These are phyloP conservation scores for Leishmania turanica DNA, from an alignment of 208 protist genomes.

Conservation along the genomic window DNA sequence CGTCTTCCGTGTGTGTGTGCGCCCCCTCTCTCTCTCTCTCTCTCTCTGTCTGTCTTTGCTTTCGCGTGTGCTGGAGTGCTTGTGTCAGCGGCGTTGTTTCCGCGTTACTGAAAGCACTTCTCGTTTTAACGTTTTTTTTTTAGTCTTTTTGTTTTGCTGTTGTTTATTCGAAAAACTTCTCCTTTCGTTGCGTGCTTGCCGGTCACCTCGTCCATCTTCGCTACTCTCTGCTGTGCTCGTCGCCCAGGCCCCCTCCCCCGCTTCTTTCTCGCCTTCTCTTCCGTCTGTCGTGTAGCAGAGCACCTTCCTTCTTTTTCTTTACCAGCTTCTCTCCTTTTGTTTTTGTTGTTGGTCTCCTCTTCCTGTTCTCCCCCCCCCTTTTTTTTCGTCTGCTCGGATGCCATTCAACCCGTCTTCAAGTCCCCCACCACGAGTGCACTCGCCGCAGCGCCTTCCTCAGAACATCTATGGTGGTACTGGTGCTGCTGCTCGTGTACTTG, in stretches of 20 bases:
- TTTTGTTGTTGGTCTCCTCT: background rate
- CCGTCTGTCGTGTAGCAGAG: background rate
- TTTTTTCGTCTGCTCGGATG: constrained; percentile 13
- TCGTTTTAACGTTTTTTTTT: constrained; percentile 5
- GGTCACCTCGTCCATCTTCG: background rate
- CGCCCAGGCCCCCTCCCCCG: background rate
- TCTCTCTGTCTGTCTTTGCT: background rate
- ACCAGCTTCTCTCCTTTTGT: background rate
- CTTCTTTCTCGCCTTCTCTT: background rate
- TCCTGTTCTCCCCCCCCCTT: background rate
- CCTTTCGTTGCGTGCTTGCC: constrained; percentile 14
- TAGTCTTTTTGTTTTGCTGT: background rate
- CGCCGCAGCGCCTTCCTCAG: constrained; percentile 17
- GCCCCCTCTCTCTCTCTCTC: too few species aligned
- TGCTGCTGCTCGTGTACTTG: background rate
- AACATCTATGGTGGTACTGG: background rate
- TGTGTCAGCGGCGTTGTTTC: background rate
- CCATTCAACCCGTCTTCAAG: constrained; percentile 3
- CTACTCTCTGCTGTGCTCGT: constrained; percentile 6
- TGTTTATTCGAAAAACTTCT: constrained; percentile 2
- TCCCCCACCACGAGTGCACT: constrained; percentile 12
- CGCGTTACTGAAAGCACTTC: background rate
- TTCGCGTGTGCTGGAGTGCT: background rate
- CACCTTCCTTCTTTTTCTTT: background rate
- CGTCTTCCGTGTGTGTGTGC: background rate